Evolutionary conservation across 257 asterid genomes (phyloP).

Genomic region (Nicotiana undulata): DNA sequence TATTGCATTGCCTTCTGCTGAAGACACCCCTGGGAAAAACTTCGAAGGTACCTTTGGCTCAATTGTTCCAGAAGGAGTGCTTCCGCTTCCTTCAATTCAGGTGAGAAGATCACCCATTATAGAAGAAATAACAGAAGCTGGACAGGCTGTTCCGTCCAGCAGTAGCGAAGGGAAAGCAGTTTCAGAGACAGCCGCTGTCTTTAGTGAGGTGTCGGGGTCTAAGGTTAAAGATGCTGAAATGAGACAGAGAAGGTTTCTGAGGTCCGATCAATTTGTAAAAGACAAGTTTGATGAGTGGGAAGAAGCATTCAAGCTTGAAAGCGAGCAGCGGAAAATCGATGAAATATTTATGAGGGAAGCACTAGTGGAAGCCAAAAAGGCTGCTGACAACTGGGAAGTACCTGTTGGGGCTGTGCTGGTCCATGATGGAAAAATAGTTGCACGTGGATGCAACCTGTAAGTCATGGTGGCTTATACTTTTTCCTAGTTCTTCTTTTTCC

Average conservation of each 20-base stretch:
- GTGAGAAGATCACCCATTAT: constrained; percentile 40
- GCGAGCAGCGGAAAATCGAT: constrained; percentile 59
- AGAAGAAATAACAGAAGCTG: constrained; percentile 24
- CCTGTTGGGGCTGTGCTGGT: constrained; percentile 98
- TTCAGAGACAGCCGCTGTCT: constrained; percentile 8
- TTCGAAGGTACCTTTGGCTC: constrained; percentile 18
- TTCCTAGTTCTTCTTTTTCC: not conserved
- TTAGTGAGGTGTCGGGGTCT: constrained; percentile 28
- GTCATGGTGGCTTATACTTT: constrained; percentile 21
- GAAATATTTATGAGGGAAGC: constrained; percentile 97
- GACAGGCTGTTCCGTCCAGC: constrained; percentile 32
- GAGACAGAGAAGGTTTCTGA: constrained; percentile 41
- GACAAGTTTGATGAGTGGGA: constrained; percentile 91
- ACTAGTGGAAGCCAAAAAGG: constrained; percentile 77
- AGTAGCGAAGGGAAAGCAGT: constrained; percentile 27
- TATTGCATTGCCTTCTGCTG: constrained; percentile 27
- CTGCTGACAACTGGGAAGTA: constrained; percentile 96
- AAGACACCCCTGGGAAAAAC: constrained; percentile 22
- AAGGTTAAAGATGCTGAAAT: constrained; percentile 29
- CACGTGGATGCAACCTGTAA: constrained; percentile 96
- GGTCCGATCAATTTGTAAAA: constrained; percentile 55
- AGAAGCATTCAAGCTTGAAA: constrained; percentile 72
- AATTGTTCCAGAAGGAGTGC: constrained; percentile 18
- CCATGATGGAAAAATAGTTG: constrained; percentile 73
- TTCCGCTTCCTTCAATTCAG: constrained; percentile 30